Evolutionary conservation across 2,329 filamentous ascomycete genomes (phyloP).

Genomic region (Coniochaeta ligniaria): DNA sequence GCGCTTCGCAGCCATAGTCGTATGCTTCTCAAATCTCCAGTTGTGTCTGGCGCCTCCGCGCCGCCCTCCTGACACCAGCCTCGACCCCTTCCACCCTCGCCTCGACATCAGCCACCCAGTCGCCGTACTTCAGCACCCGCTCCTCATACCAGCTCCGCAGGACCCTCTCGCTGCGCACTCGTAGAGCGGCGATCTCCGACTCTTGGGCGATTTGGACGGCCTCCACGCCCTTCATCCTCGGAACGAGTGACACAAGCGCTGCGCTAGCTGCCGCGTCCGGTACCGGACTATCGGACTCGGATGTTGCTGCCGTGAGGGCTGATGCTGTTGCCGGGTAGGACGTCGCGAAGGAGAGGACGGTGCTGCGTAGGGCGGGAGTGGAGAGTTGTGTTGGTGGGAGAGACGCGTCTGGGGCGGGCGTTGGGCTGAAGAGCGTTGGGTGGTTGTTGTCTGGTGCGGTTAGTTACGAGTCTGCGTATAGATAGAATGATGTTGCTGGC

Average conservation of each 20-base stretch:
- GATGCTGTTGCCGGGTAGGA: constrained; percentile 50
- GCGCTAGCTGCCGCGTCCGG: constrained; percentile 49
- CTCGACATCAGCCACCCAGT: constrained; percentile 66
- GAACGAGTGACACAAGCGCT: constrained; percentile 48
- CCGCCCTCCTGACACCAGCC: constrained; percentile 54
- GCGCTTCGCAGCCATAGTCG: neutral
- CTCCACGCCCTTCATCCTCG: constrained; percentile 55
- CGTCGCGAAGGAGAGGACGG: constrained; percentile 49
- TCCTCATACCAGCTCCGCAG: constrained; percentile 69
- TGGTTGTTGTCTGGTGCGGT: constrained; percentile 38
- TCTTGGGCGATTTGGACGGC: constrained; percentile 55
- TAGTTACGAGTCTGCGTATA: neutral
- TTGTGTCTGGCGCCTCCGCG: constrained; percentile 35
- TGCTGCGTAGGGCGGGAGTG: constrained; percentile 42
- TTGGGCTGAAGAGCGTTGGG: constrained; percentile 47
- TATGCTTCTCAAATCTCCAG: neutral
- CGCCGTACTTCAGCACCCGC: constrained; percentile 59
- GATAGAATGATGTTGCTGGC: neutral
- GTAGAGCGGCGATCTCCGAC: constrained; percentile 55
- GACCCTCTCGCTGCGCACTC: constrained; percentile 53
- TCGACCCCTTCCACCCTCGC: constrained; percentile 59
- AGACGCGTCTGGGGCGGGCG: constrained; percentile 31
- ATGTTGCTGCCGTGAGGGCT: constrained; percentile 44
- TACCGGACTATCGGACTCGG: constrained; percentile 47
- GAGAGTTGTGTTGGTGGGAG: constrained; percentile 45